A percentile compares a stretch with the other conserved stretches of the same genome.
Conservation (phyloP, 495 filamentous ascomycete species). For the Annulohypoxylon stygium region DNA sequence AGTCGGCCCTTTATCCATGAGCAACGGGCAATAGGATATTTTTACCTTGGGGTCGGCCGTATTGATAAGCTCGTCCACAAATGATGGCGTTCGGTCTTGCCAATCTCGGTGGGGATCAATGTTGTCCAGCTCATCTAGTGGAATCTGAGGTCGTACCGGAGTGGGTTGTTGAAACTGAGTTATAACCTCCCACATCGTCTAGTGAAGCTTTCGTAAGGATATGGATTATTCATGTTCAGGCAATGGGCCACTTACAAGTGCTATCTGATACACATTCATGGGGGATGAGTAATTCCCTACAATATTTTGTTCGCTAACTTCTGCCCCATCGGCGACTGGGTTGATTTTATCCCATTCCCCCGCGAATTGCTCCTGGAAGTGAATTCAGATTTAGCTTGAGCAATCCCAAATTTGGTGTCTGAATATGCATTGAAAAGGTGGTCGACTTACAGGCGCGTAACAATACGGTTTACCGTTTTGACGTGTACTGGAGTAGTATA, state of each 20-base stretch:
- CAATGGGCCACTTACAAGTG: not conserved
- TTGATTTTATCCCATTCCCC: slow-evolving; percentile 21
- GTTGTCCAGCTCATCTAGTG: not conserved
- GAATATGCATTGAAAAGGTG: not conserved
- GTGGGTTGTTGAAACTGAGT: not conserved
- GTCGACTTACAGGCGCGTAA: slow-evolving; percentile 31
- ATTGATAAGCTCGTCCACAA: not conserved
- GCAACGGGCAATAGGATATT: slow-evolving; percentile 36
- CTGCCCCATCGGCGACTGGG: not conserved
- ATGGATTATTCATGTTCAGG: not conserved
- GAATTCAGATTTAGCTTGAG: not conserved
- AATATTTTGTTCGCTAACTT: not conserved
- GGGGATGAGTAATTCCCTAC: slow-evolving; percentile 28
- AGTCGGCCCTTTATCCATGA: slow-evolving; percentile 8
- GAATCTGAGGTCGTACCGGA: slow-evolving; percentile 32
- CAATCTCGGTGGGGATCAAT: not conserved
- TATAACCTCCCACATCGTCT: slow-evolving; percentile 42
- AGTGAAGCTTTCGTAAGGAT: not conserved
- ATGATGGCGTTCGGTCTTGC: not conserved
- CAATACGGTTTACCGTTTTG: slow-evolving; percentile 4
- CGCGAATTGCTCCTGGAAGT: slow-evolving; percentile 36
- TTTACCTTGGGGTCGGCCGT: not conserved
- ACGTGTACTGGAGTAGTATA: slow-evolving; percentile 14
- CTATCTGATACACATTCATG: not conserved
- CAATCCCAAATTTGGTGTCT: not conserved